These are phyloP conservation scores for Letharia columbiana DNA, from an alignment of 495 filamentous ascomycete genomes.

Conservation along the genomic window DNA sequence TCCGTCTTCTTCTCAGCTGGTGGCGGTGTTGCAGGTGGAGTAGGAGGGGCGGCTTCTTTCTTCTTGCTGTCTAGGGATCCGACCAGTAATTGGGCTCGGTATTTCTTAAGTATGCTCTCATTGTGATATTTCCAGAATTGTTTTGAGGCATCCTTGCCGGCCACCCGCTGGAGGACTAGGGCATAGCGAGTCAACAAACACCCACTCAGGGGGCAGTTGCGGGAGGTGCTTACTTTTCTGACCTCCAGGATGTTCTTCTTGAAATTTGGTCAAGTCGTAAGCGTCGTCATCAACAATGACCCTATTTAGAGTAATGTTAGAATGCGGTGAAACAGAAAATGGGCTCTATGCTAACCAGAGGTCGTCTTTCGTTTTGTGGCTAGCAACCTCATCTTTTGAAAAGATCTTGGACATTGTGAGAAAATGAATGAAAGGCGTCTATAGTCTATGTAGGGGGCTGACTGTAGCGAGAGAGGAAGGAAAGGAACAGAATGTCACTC, in stretches of 20 bases:
- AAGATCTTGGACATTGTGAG: conserved; percentile 79
- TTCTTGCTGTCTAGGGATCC: conserved; percentile 87
- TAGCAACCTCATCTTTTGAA: conserved; percentile 71
- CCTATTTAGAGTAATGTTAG: neutral
- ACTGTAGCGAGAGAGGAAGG: neutral
- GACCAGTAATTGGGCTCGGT: conserved; percentile 75
- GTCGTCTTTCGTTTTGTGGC: conserved; percentile 78
- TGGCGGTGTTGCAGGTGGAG: conserved; percentile 47
- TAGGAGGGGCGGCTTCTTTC: conserved; percentile 44
- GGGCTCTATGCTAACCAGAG: conserved; percentile 45
- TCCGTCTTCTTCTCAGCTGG: conserved; percentile 42
- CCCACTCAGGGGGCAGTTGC: neutral
- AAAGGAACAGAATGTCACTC: neutral
- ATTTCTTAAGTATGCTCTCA: conserved; percentile 88
- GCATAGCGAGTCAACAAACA: conserved; percentile 9
- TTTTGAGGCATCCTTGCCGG: conserved; percentile 92
- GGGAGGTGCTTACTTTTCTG: conserved; percentile 68
- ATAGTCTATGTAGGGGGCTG: neutral
- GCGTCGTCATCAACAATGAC: conserved; percentile 93
- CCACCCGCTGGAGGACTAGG: conserved; percentile 77
- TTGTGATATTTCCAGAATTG: conserved; percentile 99
- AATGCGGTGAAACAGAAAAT: neutral
- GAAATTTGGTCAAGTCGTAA: conserved; percentile 91
- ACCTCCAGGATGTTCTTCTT: conserved; percentile 89
- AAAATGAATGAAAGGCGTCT: neutral